Evolutionary conservation across 2,329 filamentous ascomycete genomes (phyloP).

Genomic region (Verticillium nonalfalfae): DNA sequence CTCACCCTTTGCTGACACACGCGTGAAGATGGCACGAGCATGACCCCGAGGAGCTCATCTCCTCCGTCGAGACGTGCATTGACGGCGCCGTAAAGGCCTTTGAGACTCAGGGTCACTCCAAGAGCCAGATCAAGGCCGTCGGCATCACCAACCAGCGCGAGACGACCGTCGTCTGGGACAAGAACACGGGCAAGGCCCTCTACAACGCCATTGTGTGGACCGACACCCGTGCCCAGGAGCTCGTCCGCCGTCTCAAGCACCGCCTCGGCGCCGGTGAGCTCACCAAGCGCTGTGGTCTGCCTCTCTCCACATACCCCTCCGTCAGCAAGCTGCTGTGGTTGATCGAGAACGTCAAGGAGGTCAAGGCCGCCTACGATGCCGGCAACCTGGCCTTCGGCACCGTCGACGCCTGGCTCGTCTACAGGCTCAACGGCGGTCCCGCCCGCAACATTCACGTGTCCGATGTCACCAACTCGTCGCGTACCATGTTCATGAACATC

Average conservation of each 20-base stretch:
- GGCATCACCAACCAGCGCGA: slow-evolving; percentile 83
- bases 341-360: slow-evolving; percentile 58
- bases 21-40: slow-evolving; percentile 75
- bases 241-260: slow-evolving; percentile 67
- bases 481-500: slow-evolving; percentile 85
- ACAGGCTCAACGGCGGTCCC: slow-evolving; percentile 68
- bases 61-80: slow-evolving; percentile 69
- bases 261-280: slow-evolving; percentile 62
- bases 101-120: slow-evolving; percentile 58
- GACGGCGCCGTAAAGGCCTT: slow-evolving; percentile 67
- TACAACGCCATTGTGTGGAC: slow-evolving; percentile 84
- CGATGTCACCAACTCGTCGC: slow-evolving; percentile 74
- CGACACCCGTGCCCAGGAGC: slow-evolving; percentile 66
- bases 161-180: slow-evolving; percentile 76
- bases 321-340: slow-evolving; percentile 76
- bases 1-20: slow-evolving; percentile 1
- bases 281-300: slow-evolving; percentile 63
- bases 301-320: slow-evolving; percentile 77
- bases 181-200: slow-evolving; percentile 66
- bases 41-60: slow-evolving; percentile 67
- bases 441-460: slow-evolving; percentile 64
- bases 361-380: slow-evolving; percentile 65
- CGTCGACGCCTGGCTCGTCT: slow-evolving; percentile 75
- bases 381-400: slow-evolving; percentile 72
- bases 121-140: slow-evolving; percentile 64